phyloP scores from a whole-genome alignment of 2,329 filamentous ascomycete species.

The Endothia cerciana region DNA sequence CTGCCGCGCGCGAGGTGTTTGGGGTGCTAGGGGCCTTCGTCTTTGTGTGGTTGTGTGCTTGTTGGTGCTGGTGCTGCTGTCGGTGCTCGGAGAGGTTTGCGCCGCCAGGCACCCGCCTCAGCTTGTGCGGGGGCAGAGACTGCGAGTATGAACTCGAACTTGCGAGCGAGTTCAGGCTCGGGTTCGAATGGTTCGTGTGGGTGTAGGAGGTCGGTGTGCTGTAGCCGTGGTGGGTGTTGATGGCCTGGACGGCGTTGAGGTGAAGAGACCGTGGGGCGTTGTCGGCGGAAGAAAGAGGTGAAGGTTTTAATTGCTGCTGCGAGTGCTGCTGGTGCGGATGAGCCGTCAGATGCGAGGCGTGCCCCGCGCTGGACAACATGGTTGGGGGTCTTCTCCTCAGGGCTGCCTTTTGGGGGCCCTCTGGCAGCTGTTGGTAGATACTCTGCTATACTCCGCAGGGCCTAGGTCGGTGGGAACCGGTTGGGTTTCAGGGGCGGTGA shows the following conservation, averaged over 20 bases:
- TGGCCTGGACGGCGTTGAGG: conserved; percentile 29
- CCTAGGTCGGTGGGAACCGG: neutral
- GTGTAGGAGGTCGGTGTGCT: conserved; percentile 20
- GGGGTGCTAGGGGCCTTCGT: conserved; percentile 61
- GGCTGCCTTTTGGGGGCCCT: neutral
- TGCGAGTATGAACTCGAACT: conserved; percentile 18
- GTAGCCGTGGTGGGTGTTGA: conserved; percentile 25
- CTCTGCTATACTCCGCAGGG: neutral
- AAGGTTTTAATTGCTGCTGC: conserved; percentile 18
- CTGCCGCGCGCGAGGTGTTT: neutral
- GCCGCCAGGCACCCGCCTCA: conserved; percentile 32
- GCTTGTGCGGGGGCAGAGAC: conserved; percentile 22
- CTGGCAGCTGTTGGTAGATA: too few relatives aligned
- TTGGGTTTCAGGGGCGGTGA: neutral
- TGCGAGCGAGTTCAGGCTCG: conserved; percentile 4
- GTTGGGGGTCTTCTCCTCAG: neutral
- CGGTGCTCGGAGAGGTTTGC: conserved; percentile 55
- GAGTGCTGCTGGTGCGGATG: neutral
- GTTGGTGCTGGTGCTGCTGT: conserved; percentile 11
- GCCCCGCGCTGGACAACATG: conserved; percentile 29
- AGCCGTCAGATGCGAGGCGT: conserved; percentile 4
- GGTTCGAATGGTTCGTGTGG: conserved; percentile 18
- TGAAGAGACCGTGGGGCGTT: conserved; percentile 26
- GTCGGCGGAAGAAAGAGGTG: conserved; percentile 29
- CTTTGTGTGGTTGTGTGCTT: conserved; percentile 42